These are phyloP conservation scores for Vanrija humicola DNA, from an alignment of 1,284 basidiomycete genomes.

Conservation along the genomic window DNA sequence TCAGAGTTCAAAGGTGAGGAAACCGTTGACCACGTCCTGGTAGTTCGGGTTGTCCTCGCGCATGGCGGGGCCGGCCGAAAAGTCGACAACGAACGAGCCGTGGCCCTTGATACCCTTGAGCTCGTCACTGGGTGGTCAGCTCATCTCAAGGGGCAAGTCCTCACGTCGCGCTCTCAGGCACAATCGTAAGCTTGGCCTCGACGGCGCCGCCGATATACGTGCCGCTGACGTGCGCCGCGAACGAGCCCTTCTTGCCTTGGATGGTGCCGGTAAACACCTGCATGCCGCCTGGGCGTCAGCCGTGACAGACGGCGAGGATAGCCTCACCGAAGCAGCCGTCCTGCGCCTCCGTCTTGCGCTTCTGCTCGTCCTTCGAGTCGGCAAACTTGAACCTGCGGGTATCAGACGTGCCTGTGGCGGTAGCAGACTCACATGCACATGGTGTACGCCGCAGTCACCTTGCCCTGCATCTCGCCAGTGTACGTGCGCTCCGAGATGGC, in stretches of 20 bases:
- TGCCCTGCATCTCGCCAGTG: too few relatives aligned
- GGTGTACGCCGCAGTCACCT: too few relatives aligned
- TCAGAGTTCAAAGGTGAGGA: too few relatives aligned
- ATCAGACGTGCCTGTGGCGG: too few relatives aligned
- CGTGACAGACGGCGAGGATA: too few relatives aligned
- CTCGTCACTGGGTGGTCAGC: neutral
- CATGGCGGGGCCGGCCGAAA: too few relatives aligned
- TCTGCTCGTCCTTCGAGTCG: too few relatives aligned
- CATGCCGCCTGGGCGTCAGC: neutral
- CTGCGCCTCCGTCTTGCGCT: neutral
- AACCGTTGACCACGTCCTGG: too few relatives aligned
- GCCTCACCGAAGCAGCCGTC: neutral
- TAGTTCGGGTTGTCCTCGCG: too few relatives aligned
- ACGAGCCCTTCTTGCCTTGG: conserved; percentile 1
- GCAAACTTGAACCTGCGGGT: too few relatives aligned
- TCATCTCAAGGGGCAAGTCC: neutral
- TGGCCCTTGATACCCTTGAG: neutral
- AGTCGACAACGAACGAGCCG: neutral
- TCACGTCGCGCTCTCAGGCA: neutral
- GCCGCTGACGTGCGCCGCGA: neutral
- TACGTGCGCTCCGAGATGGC: too few relatives aligned
- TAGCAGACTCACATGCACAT: too few relatives aligned
- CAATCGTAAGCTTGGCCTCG: neutral
- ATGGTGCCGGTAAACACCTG: neutral
- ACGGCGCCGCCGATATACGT: neutral